Base-by-base conservation (phyloP, 148 eudicot genomes). In the Beta vulgaris region DNA sequence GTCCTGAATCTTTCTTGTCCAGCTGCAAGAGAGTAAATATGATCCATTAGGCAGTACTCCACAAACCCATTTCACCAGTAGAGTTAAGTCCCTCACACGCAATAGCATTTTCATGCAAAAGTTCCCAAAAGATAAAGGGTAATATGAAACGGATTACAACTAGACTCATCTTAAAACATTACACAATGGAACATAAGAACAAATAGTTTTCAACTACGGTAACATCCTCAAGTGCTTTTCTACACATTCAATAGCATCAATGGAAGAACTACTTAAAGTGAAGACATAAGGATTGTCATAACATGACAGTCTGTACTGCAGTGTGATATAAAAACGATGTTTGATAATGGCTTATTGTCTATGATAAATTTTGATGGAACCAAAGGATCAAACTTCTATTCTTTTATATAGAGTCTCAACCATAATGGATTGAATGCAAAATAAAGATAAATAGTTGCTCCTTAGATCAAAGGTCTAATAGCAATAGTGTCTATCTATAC, bases 1-100 rank as follows among this genome's bases (percentile, higher is more conserved):
- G 98, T 93, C 84, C 96, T 86, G 88, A 93, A 93, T 83, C 98
- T 88, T 82, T 91, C 98, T 81, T 93, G 98, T 15, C 98, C 98
- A 85, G 98, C 98, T 93, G 91, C 84, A 86, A 34, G 62, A 82
- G 25, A 71, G 39, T 51, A 74, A 36, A 63, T 49, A 66, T 46
- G 39, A 66, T 31, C 67, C 62, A 35, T 76, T 29, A 26, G 51
- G 43, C 32, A n/a, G 26, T 31, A 65, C 53, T 53, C 57, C 23
- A 64, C 8, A 39, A 55, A 25, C 29, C 49, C 51, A 35, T 18
- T 34, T 68, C 61, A 2, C 37, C 29, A 68, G 10, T 15, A 36
- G 6, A 28, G 12, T 62, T 18, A 1, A 67, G 35, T 69, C 32
- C 6, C 53, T 8, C 6, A 71, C n/a, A 77, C 15, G 43, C 18